phyloP scores from a whole-genome alignment of 2,329 filamentous ascomycete genomes.

The Botryotinia convoluta region DNA sequence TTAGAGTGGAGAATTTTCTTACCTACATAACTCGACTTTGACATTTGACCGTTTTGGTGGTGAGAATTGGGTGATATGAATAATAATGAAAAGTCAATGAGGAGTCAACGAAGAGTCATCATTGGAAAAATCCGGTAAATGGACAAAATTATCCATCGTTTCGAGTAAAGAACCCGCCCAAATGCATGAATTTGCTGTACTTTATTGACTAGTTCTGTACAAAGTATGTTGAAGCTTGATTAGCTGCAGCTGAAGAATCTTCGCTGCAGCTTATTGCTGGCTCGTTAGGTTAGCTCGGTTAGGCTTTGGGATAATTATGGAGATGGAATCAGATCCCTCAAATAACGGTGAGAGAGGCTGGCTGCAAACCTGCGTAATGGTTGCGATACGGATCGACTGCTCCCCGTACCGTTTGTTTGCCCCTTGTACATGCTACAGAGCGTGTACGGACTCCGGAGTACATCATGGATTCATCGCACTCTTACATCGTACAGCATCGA shows the following conservation, averaged over 20 bases:
- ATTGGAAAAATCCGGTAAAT: not conserved
- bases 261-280: slow-evolving; percentile 8
- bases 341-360: slow-evolving; percentile 10
- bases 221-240: not conserved
- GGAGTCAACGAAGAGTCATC: not conserved
- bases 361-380: not conserved
- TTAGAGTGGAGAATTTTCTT: not conserved
- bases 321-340: not conserved
- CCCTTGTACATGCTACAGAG: not conserved
- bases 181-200: slow-evolving; percentile 15
- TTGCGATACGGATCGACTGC: slow-evolving; percentile 1
- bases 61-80: not conserved
- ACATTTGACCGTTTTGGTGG: not conserved
- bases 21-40: not conserved
- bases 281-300: not conserved
- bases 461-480: not conserved
- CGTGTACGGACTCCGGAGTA: not conserved
- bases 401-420: slow-evolving; percentile 2
- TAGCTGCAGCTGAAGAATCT: not conserved
- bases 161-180: not conserved
- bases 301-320: not conserved
- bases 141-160: not conserved
- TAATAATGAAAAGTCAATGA: slow-evolving; percentile 3
- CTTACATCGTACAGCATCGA: not conserved
- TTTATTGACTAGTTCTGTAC: not conserved